Percentiles rank a stretch among this genome's conserved stretches.
phyloP scores from a whole-genome alignment of 2,329 filamentous ascomycete genomes.

The Sporothrix humicola region DNA sequence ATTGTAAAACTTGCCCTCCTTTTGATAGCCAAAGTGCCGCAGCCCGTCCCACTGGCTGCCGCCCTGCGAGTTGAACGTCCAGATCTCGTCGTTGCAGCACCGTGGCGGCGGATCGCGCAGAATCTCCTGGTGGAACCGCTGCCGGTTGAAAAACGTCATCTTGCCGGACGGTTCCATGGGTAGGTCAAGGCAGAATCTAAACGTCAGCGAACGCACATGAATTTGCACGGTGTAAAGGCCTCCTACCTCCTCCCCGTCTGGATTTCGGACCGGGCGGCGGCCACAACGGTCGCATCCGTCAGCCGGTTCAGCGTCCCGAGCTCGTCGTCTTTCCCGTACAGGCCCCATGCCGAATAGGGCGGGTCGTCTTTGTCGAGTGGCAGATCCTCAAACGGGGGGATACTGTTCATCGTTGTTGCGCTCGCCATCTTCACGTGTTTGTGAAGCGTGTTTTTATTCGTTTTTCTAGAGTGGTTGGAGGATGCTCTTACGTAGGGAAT shows the following conservation, averaged over 20 bases:
- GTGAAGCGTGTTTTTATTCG: too few species aligned
- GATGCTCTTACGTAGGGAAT: too few species aligned
- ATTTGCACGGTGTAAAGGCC: conserved; percentile 37
- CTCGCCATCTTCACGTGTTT: background rate
- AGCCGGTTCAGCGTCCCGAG: conserved; percentile 66
- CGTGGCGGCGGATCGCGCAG: conserved; percentile 44
- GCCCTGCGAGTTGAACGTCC: conserved; percentile 63
- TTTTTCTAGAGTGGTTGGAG: too few species aligned
- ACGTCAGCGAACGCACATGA: background rate
- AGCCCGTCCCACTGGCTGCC: conserved; percentile 64
- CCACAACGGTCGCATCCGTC: conserved; percentile 58
- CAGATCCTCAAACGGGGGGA: background rate
- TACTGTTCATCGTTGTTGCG: background rate
- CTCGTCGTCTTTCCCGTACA: conserved; percentile 62
- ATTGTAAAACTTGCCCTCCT: conserved; percentile 36
- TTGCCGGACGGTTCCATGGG: background rate
- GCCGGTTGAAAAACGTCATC: conserved; percentile 4
- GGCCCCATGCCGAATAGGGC: conserved; percentile 48
- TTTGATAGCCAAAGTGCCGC: conserved; percentile 51
- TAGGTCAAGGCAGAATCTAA: conserved; percentile 3
- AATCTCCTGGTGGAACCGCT: conserved; percentile 8
- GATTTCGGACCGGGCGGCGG: conserved; percentile 58
- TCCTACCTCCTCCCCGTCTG: conserved; percentile 56
- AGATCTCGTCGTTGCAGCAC: conserved; percentile 61
- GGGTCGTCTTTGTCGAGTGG: background rate